Evolutionary conservation across 2,329 filamentous ascomycete genomes (phyloP).

Genomic region (Neopestalotiopsis rosae): DNA sequence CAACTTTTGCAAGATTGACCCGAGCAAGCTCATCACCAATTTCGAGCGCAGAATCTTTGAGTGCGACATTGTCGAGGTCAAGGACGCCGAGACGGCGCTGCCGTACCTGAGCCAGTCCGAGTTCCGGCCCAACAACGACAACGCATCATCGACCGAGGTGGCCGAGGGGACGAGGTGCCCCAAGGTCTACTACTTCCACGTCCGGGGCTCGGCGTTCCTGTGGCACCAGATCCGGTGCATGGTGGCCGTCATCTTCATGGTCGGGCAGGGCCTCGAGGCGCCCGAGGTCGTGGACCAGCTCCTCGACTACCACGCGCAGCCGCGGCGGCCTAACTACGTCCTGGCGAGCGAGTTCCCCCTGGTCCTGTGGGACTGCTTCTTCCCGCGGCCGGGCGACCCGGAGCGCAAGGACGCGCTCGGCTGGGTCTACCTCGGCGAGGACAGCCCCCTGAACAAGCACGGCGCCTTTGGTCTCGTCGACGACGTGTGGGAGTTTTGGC

Average conservation of each 20-base stretch:
- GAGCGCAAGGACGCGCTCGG: conserved; percentile 62
- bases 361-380: conserved; percentile 95
- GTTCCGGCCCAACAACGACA: conserved; percentile 42
- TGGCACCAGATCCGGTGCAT: conserved; percentile 99
- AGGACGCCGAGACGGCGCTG: conserved; percentile 57
- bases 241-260: conserved; percentile 88
- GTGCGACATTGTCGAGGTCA: conserved; percentile 76
- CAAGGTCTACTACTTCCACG: conserved; percentile 85
- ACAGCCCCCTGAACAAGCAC: conserved; percentile 62
- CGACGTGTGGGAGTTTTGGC: conserved; percentile 83
- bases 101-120: conserved; percentile 57
- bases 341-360: conserved; percentile 91
- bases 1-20: conserved; percentile 95
- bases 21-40: conserved; percentile 85
- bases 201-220: conserved; percentile 90
- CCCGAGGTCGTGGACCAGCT: conserved; percentile 76
- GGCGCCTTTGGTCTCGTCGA: conserved; percentile 72
- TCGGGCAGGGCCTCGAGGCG: conserved; percentile 85
- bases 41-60: conserved; percentile 82
- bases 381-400: conserved; percentile 59
- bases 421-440: conserved; percentile 83
- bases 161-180: conserved; percentile 21
- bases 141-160: conserved; percentile 20
- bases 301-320: conserved; percentile 73
- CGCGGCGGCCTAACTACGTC: conserved; percentile 82